Percentiles rank a stretch among this genome's conserved stretches.
Evolutionary conservation across 2,329 filamentous ascomycete species (phyloP).

Genomic region (Exophiala xenobiotica): DNA sequence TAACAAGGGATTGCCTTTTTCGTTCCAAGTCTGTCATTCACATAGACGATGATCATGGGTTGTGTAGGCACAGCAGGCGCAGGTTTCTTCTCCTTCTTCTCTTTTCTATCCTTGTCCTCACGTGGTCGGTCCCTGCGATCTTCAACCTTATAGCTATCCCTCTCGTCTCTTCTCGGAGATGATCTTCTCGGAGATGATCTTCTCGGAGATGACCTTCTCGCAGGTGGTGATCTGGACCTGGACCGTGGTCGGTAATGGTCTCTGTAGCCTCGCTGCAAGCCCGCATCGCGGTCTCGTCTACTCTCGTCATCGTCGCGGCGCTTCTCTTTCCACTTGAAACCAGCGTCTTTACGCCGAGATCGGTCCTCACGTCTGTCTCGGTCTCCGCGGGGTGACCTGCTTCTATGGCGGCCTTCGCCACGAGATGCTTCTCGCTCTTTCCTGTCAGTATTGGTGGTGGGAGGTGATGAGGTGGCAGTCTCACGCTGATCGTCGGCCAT

Average conservation of each 20-base stretch:
- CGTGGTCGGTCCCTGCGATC: conserved; percentile 26
- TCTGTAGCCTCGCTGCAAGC: conserved; percentile 55
- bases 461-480: conserved; percentile 5
- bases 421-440: conserved; percentile 22
- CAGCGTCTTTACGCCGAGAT: conserved; percentile 43
- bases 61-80: conserved; percentile 52
- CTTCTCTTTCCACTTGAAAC: conserved; percentile 52
- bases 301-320: conserved; percentile 44
- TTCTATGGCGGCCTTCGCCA: conserved; percentile 40
- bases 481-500: conserved; percentile 28
- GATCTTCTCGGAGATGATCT: no score
- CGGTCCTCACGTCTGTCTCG: conserved; percentile 37
- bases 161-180: conserved; percentile 22
- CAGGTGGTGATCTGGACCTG: conserved; percentile 38
- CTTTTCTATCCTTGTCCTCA: conserved; percentile 30
- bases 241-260: conserved; percentile 38
- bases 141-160: conserved; percentile 30
- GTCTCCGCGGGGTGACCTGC: conserved; percentile 44
- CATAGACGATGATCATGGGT: conserved; percentile 88
- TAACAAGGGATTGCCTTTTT: conserved; percentile 91
- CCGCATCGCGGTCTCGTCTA: conserved; percentile 45
- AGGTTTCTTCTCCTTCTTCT: conserved; percentile 28
- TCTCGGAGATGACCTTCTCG: conserved; percentile 16
- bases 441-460: conserved; percentile 17
- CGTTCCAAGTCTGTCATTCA: conserved; percentile 95